These are phyloP conservation scores for Peribolospora baueri DNA, from an alignment of 768 basidiomycete species.

Conservation along the genomic window DNA sequence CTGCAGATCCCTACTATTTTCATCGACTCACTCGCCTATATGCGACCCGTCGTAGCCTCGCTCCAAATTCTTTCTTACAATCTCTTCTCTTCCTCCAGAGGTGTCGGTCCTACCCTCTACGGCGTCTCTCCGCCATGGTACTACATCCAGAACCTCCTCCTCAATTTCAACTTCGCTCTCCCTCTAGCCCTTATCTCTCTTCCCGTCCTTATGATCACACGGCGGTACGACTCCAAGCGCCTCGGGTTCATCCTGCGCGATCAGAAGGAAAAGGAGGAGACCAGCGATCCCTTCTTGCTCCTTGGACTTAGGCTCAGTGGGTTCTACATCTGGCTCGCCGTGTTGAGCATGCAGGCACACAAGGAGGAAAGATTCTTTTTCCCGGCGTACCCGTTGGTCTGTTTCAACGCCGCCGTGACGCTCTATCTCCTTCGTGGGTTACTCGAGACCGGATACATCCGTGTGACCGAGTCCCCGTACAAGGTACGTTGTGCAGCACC, in stretches of 20 bases:
- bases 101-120: slow-evolving; percentile 68
- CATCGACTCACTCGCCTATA: slow-evolving; percentile 71
- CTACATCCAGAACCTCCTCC: slow-evolving; percentile 64
- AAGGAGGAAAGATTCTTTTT: slow-evolving; percentile 99
- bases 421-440: slow-evolving; percentile 65
- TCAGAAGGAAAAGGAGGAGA: slow-evolving; percentile 40
- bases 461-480: slow-evolving; percentile 59
- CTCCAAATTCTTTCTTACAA: slow-evolving; percentile 92
- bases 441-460: slow-evolving; percentile 53
- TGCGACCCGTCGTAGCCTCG: slow-evolving; percentile 48
- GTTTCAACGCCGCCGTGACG: slow-evolving; percentile 81
- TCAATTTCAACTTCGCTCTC: slow-evolving; percentile 79
- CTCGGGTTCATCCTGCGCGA: slow-evolving; percentile 32
- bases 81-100: slow-evolving; percentile 39
- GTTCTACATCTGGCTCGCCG: slow-evolving; percentile 57
- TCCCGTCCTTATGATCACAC: slow-evolving; percentile 52
- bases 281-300: slow-evolving; percentile 48
- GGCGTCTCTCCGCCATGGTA: slow-evolving; percentile 70
- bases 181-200: slow-evolving; percentile 58
- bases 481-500: slow-evolving; percentile 27
- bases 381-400: slow-evolving; percentile 69
- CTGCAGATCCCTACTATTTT: slow-evolving; percentile 56
- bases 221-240: slow-evolving; percentile 47
- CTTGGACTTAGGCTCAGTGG: slow-evolving; percentile 29
- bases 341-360: slow-evolving; percentile 60